Percentiles rank a stretch among this genome's conserved stretches.
Conservation (phyloP, 306 rosid species). For the Prunus salicina region DNA sequence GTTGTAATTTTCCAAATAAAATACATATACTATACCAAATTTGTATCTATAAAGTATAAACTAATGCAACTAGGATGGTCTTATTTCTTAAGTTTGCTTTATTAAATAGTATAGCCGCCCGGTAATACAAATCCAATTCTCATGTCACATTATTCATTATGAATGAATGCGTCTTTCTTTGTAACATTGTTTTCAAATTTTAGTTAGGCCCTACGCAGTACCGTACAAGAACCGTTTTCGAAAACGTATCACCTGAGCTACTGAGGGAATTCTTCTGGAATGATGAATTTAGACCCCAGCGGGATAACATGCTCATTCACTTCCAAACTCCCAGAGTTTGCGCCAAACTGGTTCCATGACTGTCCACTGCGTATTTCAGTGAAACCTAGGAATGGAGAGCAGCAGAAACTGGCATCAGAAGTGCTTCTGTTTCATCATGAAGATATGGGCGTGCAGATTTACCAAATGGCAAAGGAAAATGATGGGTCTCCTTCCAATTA, state of each 20-base stretch:
- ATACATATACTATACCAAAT: no score
- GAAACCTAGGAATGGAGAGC: neutral
- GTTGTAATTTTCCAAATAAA: no score
- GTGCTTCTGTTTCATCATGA: constrained; percentile 4
- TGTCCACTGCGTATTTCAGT: constrained; percentile 1
- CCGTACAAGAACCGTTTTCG: constrained; percentile 6
- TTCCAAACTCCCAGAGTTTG: neutral
- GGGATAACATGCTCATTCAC: constrained; percentile 7
- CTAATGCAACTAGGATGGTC: no score
- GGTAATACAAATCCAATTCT: no score
- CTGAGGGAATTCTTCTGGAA: constrained; percentile 15
- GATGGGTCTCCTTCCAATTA: neutral
- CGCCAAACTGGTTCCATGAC: constrained; percentile 16
- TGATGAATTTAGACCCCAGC: constrained; percentile 11
- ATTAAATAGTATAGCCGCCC: no score
- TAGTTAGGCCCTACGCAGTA: neutral
- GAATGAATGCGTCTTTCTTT: neutral
- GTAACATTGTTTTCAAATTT: neutral
- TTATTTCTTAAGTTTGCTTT: no score
- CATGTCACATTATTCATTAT: no score
- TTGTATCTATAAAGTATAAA: no score
- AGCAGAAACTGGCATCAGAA: constrained; percentile 3
- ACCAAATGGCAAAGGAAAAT: neutral
- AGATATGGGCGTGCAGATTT: neutral
- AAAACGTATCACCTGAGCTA: neutral